Conservation (phyloP, 73 alveolate species). For the Paramecium caudatum region DNA sequence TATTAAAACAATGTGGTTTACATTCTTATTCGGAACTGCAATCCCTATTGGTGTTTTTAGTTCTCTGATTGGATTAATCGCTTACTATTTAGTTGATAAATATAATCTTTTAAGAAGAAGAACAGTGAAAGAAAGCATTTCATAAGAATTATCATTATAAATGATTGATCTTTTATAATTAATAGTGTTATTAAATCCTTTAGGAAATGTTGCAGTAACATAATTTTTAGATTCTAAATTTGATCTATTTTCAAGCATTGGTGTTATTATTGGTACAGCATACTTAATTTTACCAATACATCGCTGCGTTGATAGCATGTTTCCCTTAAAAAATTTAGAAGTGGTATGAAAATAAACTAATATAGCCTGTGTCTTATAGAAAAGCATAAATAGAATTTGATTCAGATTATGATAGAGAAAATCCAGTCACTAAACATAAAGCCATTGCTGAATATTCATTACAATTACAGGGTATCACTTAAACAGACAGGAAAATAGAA, state of each 20-base stretch:
- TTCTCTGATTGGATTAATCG: conserved; percentile 66
- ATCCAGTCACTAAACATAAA: conserved; percentile 62
- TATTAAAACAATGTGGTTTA: conserved; percentile 77
- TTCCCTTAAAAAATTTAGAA: conserved; percentile 56
- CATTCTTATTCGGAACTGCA: conserved; percentile 68
- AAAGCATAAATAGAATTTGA: conserved; percentile 73
- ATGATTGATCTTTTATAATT: conserved; percentile 52
- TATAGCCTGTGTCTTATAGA: conserved; percentile 67
- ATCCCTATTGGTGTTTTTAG: conserved; percentile 72
- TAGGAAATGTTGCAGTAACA: conserved; percentile 22
- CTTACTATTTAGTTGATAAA: conserved; percentile 64
- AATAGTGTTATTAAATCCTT: conserved; percentile 22
- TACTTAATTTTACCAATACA: conserved; percentile 14
- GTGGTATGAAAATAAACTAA: neutral
- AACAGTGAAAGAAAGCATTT: conserved; percentile 72
- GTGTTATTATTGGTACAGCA: conserved; percentile 2
- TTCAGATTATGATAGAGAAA: conserved; percentile 76
- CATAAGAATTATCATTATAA: conserved; percentile 68
- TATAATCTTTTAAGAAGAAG: conserved; percentile 70
- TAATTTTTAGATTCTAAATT: neutral
- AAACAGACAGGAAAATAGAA: neutral
- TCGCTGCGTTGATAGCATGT: conserved; percentile 37
- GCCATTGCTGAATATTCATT: conserved; percentile 27
- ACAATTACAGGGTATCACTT: neutral
- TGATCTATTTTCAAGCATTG: neutral